Percentiles rank a stretch among this genome's conserved stretches.
Evolutionary conservation across 371 early-diverging fungal species (phyloP).

Genomic region (Mortierella sp.): DNA sequence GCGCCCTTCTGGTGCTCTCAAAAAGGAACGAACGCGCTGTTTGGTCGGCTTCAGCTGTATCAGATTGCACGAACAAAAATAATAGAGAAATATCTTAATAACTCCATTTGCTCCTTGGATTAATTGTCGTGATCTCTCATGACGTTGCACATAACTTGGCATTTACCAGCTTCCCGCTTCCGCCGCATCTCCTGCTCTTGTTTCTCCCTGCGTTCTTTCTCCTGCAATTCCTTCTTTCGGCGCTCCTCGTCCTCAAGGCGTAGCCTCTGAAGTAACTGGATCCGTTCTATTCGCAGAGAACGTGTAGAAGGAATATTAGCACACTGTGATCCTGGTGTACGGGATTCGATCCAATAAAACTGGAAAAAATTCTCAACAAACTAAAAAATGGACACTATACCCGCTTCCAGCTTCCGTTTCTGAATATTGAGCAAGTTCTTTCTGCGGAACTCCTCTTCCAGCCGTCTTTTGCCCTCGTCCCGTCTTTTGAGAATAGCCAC

Average conservation of each 20-base stretch:
- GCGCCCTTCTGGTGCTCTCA: constrained; percentile 5
- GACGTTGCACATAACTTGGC: too few species aligned
- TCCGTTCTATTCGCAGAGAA: constrained; percentile 46
- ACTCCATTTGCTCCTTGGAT: too few species aligned
- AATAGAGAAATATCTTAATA: too few species aligned
- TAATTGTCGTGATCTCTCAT: too few species aligned
- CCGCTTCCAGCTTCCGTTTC: constrained; percentile 37
- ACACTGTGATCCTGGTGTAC: too few species aligned
- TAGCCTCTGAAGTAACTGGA: constrained; percentile 27
- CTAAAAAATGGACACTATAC: constrained; percentile 3
- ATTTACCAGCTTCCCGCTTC: constrained; percentile 40
- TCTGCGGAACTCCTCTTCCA: constrained; percentile 23
- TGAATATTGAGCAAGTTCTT: constrained; percentile 15
- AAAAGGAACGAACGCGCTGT: constrained; percentile 41
- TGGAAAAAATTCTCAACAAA: not conserved
- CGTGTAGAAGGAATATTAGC: too few species aligned
- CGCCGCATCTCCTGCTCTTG: constrained; percentile 32
- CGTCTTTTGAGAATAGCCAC: constrained; percentile 25
- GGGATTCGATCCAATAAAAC: not conserved
- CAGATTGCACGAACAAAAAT: too few species aligned
- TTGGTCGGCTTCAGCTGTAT: constrained; percentile 43
- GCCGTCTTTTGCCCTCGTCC: constrained; percentile 9
- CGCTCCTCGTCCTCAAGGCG: constrained; percentile 50
- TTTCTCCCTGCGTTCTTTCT: constrained; percentile 26
- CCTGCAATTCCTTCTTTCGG: constrained; percentile 23